Conservation (phyloP, 2,329 filamentous ascomycete genomes). For the Raffaelea deltoideospora region DNA sequence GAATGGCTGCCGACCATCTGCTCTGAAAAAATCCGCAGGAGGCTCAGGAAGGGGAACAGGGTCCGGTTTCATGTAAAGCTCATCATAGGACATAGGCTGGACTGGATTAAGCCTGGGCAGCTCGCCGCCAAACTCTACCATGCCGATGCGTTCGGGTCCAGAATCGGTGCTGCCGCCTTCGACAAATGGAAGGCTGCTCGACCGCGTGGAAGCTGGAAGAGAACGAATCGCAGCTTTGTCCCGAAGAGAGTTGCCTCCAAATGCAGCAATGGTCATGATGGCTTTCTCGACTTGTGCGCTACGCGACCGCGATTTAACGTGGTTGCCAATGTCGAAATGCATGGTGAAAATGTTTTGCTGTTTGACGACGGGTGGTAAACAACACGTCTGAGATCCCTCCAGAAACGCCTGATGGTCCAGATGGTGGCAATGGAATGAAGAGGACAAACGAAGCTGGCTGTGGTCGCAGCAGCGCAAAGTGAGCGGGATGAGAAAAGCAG, state of each 20-base stretch:
- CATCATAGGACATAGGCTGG: slow-evolving; percentile 29
- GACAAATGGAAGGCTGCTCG: slow-evolving; percentile 18
- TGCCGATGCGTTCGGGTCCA: slow-evolving; percentile 21
- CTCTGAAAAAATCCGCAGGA: too few species aligned
- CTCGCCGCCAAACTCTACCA: slow-evolving; percentile 34
- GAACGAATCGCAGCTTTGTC: slow-evolving; percentile 13
- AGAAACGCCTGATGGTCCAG: slow-evolving; percentile 6
- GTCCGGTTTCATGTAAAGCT: slow-evolving; percentile 23
- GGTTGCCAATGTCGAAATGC: slow-evolving; percentile 26
- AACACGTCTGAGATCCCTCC: too few species aligned
- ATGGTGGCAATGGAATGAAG: too few species aligned
- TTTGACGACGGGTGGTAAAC: too few species aligned
- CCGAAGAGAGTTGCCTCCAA: slow-evolving; percentile 3
- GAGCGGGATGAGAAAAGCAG: background rate
- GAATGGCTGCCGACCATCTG: slow-evolving; percentile 1
- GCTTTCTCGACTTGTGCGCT: slow-evolving; percentile 32
- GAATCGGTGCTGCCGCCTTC: slow-evolving; percentile 14
- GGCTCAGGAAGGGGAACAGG: too few species aligned
- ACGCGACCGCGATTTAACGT: slow-evolving; percentile 28
- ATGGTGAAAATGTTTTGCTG: too few species aligned
- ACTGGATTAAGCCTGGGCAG: slow-evolving; percentile 28
- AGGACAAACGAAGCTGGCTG: too few species aligned
- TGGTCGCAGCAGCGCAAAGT: background rate
- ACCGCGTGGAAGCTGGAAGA: slow-evolving; percentile 15
- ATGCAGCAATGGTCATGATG: slow-evolving; percentile 4